Conservation (phyloP, 768 basidiomycete species). For the Pulveroboletus sp. region DNA sequence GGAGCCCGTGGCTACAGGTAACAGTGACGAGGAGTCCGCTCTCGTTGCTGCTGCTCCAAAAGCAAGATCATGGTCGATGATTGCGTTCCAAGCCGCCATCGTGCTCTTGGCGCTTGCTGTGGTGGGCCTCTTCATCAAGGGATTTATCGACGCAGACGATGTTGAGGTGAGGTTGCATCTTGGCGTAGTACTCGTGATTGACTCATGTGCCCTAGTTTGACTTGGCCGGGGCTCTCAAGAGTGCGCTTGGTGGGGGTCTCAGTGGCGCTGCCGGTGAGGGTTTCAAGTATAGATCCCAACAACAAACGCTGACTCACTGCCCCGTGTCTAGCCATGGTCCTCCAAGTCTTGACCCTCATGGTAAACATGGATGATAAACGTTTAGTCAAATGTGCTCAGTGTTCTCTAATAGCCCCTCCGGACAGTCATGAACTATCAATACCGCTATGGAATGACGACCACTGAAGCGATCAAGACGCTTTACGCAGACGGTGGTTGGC, state of each 20-base stretch:
- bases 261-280: constrained; percentile 78
- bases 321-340: constrained; percentile 70
- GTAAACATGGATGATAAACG: constrained; percentile 13
- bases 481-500: constrained; percentile 75
- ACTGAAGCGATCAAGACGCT: constrained; percentile 64
- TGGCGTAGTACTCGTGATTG: constrained; percentile 34
- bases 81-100: constrained; percentile 33
- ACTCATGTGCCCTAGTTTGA: constrained; percentile 62
- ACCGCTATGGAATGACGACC: constrained; percentile 80
- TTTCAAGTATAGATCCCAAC: neutral
- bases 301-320: constrained; percentile 1
- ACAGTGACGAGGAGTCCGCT: constrained; percentile 19
- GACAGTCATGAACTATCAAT: constrained; percentile 98
- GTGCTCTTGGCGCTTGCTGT: constrained; percentile 36
- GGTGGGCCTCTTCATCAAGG: constrained; percentile 60
- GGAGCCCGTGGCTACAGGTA: neutral
- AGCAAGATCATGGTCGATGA: constrained; percentile 9
- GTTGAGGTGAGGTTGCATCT: constrained; percentile 48
- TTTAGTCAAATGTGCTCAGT: neutral
- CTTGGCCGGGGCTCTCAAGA: constrained; percentile 67
- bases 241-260: constrained; percentile 85
- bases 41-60: constrained; percentile 1
- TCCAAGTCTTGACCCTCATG: constrained; percentile 92
- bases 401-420: constrained; percentile 63
- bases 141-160: constrained; percentile 66